Evolutionary conservation across 2,329 filamentous ascomycete genomes (phyloP).

Genomic region (Fusarium guadeloupense): DNA sequence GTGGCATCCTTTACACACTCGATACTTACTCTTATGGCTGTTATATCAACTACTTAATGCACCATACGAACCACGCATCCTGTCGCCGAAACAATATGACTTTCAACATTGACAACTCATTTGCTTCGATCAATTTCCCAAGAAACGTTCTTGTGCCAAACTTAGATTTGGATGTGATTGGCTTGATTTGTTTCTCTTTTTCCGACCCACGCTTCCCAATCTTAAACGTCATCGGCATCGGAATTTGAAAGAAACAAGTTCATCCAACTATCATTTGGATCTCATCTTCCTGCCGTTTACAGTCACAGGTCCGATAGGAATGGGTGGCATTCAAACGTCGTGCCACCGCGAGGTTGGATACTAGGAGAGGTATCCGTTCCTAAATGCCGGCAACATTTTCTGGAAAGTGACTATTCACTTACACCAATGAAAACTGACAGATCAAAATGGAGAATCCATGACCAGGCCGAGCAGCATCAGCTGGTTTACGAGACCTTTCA

Average conservation of each 20-base stretch:
- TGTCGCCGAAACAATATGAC: neutral
- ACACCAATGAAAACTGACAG: neutral
- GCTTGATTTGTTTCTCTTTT: neutral
- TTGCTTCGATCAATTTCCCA: neutral
- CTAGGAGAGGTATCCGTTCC: neutral
- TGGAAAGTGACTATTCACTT: neutral
- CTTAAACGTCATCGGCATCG: neutral
- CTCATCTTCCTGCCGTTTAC: neutral
- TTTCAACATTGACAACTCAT: neutral
- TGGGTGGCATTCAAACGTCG: neutral
- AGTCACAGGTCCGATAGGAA: neutral
- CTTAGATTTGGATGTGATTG: too few species aligned
- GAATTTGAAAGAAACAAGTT: neutral
- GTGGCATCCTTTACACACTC: neutral
- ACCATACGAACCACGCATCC: too few species aligned
- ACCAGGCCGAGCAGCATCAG: neutral
- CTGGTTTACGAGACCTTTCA: slow-evolving; percentile 6
- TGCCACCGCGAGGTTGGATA: neutral
- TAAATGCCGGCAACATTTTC: neutral
- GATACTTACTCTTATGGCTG: neutral
- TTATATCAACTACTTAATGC: neutral
- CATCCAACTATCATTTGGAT: neutral
- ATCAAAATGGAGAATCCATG: neutral
- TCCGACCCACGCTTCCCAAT: neutral
- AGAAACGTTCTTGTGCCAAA: neutral